Percentiles rank a stretch among this genome's conserved stretches.
Evolutionary conservation across 208 protist genomes (phyloP).

Genomic region (Trypanosoma cruzi): DNA sequence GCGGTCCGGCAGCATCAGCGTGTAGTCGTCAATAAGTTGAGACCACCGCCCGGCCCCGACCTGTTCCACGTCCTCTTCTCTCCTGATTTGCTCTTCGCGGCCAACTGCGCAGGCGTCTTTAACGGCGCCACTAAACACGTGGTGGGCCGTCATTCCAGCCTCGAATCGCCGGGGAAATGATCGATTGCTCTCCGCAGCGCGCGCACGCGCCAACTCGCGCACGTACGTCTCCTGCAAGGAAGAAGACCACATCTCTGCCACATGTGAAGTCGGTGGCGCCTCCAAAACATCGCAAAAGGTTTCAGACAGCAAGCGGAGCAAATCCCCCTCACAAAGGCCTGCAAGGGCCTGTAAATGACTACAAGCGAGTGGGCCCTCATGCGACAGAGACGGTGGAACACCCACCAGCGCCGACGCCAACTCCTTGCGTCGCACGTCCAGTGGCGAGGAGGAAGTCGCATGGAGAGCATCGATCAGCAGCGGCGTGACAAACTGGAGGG

Average conservation of each 20-base stretch:
- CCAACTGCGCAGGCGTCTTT: constrained; percentile 6
- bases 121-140: constrained; percentile 20
- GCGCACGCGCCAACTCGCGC: constrained; percentile 3
- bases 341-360: constrained; percentile 20
- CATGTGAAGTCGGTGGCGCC: constrained; percentile 19
- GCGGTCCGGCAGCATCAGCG: constrained; percentile 68
- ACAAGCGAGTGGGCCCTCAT: constrained; percentile 37
- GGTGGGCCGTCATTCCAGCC: constrained; percentile 28
- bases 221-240: constrained; percentile 27
- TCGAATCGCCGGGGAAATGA: constrained; percentile 24
- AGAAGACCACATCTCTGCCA: constrained; percentile 35
- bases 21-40: constrained; percentile 64
- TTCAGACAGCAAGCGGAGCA: constrained; percentile 14
- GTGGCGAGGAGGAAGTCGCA: background rate
- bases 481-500: constrained; percentile 19
- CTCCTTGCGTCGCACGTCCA: background rate
- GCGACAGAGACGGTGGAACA: constrained; percentile 28
- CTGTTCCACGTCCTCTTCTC: constrained; percentile 7
- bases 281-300: constrained; percentile 1
- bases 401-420: constrained; percentile 18
- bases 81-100: background rate
- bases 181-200: constrained; percentile 2
- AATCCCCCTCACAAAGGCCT: background rate
- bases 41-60: constrained; percentile 19
- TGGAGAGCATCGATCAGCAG: constrained; percentile 4